phyloP scores from a whole-genome alignment of 148 eudicot genomes.

The Vaccinium vitisidaea region DNA sequence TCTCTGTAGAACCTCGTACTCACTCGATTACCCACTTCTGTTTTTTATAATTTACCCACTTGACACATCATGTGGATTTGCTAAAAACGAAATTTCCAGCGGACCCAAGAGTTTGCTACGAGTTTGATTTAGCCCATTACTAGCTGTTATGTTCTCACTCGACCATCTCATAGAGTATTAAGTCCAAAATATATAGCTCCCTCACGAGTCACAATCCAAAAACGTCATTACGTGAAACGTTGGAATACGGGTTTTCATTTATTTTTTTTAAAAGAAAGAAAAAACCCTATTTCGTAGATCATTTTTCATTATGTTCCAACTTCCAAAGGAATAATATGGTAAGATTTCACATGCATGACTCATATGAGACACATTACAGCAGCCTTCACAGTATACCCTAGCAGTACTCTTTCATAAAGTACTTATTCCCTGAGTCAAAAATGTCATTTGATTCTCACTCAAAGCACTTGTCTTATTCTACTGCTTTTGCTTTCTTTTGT shows the following conservation, averaged over 20 bases:
- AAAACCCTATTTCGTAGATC: no score
- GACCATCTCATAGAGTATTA: no score
- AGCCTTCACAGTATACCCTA: conserved; percentile 8
- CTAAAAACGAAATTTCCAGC: no score
- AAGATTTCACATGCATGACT: conserved; percentile 8
- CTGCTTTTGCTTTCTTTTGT: conserved; percentile 5
- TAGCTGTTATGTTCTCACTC: no score
- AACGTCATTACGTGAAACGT: no score
- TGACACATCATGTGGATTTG: background rate
- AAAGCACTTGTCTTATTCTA: conserved; percentile 16
- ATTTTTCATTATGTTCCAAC: no score
- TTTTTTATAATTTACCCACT: no score
- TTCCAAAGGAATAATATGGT: background rate
- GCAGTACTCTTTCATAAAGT: conserved; percentile 17
- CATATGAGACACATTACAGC: conserved; percentile 15
- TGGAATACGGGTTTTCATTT: no score
- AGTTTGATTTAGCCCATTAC: background rate
- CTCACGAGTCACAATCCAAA: no score
- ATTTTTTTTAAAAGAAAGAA: no score
- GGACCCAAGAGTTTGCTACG: background rate
- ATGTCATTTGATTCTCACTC: conserved; percentile 48
- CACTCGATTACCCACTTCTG: background rate
- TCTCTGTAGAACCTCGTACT: conserved; percentile 14
- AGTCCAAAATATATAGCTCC: no score
- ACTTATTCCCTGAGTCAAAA: conserved; percentile 33